These are phyloP conservation scores for Suhomyces sp. DNA, from an alignment of 805 yeast genomes.

Conservation along the genomic window DNA sequence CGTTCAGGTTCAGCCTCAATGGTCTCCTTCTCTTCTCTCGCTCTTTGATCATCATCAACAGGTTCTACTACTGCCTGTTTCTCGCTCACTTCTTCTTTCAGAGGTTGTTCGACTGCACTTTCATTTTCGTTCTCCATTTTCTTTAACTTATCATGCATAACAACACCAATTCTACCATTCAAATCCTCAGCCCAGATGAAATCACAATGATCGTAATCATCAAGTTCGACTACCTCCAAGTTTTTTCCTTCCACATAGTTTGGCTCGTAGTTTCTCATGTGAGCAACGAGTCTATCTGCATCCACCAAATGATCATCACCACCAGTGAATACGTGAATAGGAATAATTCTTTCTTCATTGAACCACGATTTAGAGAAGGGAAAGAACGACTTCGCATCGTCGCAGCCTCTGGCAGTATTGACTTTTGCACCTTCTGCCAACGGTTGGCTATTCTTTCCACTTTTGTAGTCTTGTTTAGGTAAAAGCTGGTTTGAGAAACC, in stretches of 20 bases:
- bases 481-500: conserved; percentile 41
- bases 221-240: conserved; percentile 45
- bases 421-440: neutral
- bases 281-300: conserved; percentile 63
- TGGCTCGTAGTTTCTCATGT: conserved; percentile 62
- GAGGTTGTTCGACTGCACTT: neutral
- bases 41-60: too few relatives aligned
- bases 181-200: conserved; percentile 90
- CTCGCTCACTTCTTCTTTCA: too few relatives aligned
- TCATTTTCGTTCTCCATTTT: too few relatives aligned
- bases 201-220: conserved; percentile 80
- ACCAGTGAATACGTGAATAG: conserved; percentile 66
- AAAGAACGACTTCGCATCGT: conserved; percentile 51
- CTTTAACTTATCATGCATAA: conserved; percentile 10
- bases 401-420: conserved; percentile 16
- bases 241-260: conserved; percentile 33
- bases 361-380: conserved; percentile 58
- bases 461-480: conserved; percentile 29
- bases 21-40: too few relatives aligned
- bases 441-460: conserved; percentile 24
- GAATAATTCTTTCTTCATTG: conserved; percentile 43
- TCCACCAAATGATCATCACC: conserved; percentile 75
- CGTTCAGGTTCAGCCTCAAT: too few relatives aligned
- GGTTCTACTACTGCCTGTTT: too few relatives aligned
- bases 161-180: conserved; percentile 59